Evolutionary conservation across 495 filamentous ascomycete genomes (phyloP).

Genomic region (Usnea hakonensis): DNA sequence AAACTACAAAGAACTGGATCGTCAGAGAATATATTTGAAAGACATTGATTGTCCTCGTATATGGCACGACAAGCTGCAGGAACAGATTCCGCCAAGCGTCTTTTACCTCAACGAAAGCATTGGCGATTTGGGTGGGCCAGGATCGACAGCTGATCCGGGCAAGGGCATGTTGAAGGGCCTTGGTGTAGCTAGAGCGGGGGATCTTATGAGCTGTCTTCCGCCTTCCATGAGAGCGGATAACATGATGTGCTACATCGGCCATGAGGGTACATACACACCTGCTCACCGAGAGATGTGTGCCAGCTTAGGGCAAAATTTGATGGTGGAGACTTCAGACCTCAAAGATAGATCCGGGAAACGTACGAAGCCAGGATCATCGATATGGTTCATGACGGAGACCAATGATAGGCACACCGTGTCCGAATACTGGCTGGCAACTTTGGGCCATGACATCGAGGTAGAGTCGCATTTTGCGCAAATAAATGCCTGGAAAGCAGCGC

Average conservation of each 20-base stretch:
- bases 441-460: constrained; percentile 93
- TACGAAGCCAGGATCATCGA: constrained; percentile 75
- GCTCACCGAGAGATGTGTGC: constrained; percentile 98
- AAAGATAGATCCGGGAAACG: constrained; percentile 51
- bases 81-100: constrained; percentile 64
- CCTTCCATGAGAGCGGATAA: constrained; percentile 82
- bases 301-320: constrained; percentile 90
- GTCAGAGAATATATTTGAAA: constrained; percentile 86
- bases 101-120: constrained; percentile 83
- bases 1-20: constrained; percentile 59
- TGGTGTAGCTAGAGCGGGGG: constrained; percentile 60
- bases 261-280: constrained; percentile 95
- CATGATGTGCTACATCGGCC: constrained; percentile 96
- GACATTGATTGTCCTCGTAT: constrained; percentile 86
- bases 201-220: constrained; percentile 91
- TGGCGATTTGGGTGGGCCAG: constrained; percentile 45
- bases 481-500: constrained; percentile 85
- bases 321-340: constrained; percentile 75
- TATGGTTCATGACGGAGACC: constrained; percentile 97
- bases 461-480: constrained; percentile 94
- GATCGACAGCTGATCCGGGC: constrained; percentile 32
- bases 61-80: constrained; percentile 72
- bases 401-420: constrained; percentile 79
- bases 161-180: constrained; percentile 29
- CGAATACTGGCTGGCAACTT: constrained; percentile 83